phyloP scores from a whole-genome alignment of 2,329 filamentous ascomycete genomes.

The Fusarium tjaetaba region DNA sequence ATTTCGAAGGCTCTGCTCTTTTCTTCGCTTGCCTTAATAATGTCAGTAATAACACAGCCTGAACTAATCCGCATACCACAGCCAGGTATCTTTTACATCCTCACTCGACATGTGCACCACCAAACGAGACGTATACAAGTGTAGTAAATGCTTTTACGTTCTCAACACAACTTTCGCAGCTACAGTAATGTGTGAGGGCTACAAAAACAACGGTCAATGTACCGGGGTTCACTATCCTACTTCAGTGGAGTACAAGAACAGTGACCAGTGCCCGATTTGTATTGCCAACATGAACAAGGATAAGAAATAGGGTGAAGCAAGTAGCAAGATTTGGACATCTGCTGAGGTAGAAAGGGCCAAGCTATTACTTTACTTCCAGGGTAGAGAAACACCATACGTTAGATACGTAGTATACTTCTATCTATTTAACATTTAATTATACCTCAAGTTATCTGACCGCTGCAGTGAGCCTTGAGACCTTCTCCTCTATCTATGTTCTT shows the following conservation, averaged over 20 bases:
- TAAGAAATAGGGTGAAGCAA: not conserved
- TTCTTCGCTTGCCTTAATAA: no score
- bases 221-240: not conserved
- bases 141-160: not conserved
- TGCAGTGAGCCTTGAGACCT: not conserved
- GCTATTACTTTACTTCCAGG: not conserved
- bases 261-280: not conserved
- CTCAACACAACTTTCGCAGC: not conserved
- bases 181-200: not conserved
- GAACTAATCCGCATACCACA: rapidly evolving
- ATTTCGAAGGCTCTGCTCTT: rapidly evolving
- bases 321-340: rapidly evolving
- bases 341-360: not conserved
- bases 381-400: not conserved
- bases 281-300: not conserved
- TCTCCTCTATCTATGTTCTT: not conserved
- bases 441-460: not conserved
- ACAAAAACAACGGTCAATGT: not conserved
- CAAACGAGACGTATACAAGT: not conserved
- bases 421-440: not conserved
- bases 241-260: not conserved
- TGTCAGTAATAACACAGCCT: no score
- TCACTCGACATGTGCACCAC: not conserved
- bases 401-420: not conserved
- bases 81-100: no score